Percentiles rank a stretch among this genome's conserved stretches.
phyloP scores from a whole-genome alignment of 2,329 filamentous ascomycete species.

The Camptophora hylomeconis region DNA sequence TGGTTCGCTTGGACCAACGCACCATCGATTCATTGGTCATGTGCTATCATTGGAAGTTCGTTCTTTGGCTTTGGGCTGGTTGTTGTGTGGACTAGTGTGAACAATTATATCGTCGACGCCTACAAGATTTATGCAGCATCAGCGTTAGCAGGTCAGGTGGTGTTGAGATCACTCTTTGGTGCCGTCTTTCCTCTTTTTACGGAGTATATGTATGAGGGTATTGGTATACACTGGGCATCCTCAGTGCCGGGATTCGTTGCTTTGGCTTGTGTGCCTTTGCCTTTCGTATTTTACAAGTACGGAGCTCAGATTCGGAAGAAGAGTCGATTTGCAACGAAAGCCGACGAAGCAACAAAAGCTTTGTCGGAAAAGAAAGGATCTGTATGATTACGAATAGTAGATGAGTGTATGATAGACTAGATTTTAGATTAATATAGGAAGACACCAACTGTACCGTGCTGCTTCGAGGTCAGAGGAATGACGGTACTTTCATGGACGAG shows the following conservation, averaged over 20 bases:
- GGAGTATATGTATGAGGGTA: conserved; percentile 28
- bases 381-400: too few relatives aligned
- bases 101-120: conserved; percentile 30
- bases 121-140: conserved; percentile 31
- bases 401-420: too few relatives aligned
- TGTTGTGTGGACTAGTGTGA: conserved; percentile 25
- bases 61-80: conserved; percentile 28
- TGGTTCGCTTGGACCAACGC: conserved; percentile 48
- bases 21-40: conserved; percentile 24
- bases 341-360: too few relatives aligned
- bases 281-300: conserved; percentile 18
- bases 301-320: conserved; percentile 20
- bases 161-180: conserved; percentile 33
- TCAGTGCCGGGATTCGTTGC: conserved; percentile 34
- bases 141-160: conserved; percentile 30
- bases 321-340: conserved; percentile 28
- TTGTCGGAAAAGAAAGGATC: not conserved
- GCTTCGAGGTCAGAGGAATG: too few relatives aligned
- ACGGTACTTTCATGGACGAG: too few relatives aligned
- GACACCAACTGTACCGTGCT: too few relatives aligned
- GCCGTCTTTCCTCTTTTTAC: conserved; percentile 37
- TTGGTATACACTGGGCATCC: conserved; percentile 36
- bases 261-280: conserved; percentile 30
- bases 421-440: too few relatives aligned
- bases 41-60: conserved; percentile 23